Evolutionary conservation across 352 stramenopile species (phyloP), one percentile per base, ranked within the genome.

Genomic region (Discostella stelligera): DNA sequence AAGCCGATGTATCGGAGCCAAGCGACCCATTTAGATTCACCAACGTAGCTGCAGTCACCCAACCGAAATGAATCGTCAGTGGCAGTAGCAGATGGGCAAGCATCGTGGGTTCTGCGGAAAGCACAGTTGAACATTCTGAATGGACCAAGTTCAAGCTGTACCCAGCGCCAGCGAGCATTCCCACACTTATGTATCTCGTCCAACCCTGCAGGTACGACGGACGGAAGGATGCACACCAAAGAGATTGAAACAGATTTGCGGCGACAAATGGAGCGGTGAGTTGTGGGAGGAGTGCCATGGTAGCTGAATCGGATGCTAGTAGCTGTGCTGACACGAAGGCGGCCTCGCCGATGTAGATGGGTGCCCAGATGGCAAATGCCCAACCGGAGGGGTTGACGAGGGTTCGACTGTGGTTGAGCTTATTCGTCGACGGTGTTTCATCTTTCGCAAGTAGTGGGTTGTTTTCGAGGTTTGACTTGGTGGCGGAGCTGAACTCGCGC

Each of bases 331-430:
- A 55, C 16, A 78, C 74, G 78, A 88, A 80, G 6, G 79, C 61
- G 27, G 74, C 63, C 74, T 91, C 86, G 37, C 86, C 86, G 21
- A 90, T 37, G 74, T 86, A 91, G 58, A 91, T 91, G 7, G 81
- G 78, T 60, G 71, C 86, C 86, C 86, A 91, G 18, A 91, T 90
- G 1, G 76, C 60, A 71, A 91, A 91, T 20, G 86, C 84, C 80
- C 80, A 91, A 5, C 80, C 77, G 25, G 80, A 79, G 56, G 85
- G 85, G 21, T 68, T 66, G 5, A 91, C 56, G 14, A 91, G 59
- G 30, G 82, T 86, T 62, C 82, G 66, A 53, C 58, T 62, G 46
- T 21, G 58, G 56, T 59, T 74, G 11, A 66, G 56, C 39, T 30
- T 39, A 46, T 75, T 71, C 14, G 32, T 32, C 14, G 53, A 56